Base-by-base conservation (phyloP, 257 asterid species). In the Plantago elongata region DNA sequence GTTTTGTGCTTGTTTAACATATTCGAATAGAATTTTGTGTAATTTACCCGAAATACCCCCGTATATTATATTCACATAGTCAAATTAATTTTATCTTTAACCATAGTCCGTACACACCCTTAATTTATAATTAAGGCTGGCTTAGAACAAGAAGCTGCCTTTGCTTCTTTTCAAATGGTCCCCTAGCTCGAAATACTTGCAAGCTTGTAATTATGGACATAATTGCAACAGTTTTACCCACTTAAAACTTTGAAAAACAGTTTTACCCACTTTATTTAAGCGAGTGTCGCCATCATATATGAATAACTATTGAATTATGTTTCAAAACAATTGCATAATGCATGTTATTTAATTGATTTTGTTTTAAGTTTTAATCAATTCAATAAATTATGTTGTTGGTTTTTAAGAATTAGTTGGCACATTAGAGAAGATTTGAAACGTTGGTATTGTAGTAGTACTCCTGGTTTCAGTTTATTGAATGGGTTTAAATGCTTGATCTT, bases 161-260 rank as follows among this genome's bases (percentile, higher is more conserved):
- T 66, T 22, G 7, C 14, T 48, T 17, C 50, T 60, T 63, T 67
- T 73, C 52, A 54, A 57, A 74, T 81, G 90, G 88, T 83, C 90
- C 90, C 87, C 84, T 22, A 22, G 27, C 27, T 66, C 73, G 66
- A 64, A 67, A 62, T 73, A 72, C 75, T 72, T 43, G 61, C 66
- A 22, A 60, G 63, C 61, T 75, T 70, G 57, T 77, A 75, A 76
- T 67, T 84, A 78, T 71, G 42, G 62, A 65, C 76, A 62, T 70
- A 30, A 65, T 64, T 54, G 48, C 43, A 65, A 45, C 55, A 13
- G 49, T 55, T 54, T 55, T 54, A 45, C 44, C 52, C 47, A 44
- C 54, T 34, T 17, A 22, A 22, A 22, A 22, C 27, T 22, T 22
- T 22, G 27, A 22, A 22, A 22, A 22, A 22, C 27, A 22, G 27